These are phyloP conservation scores for Musa beccarii DNA, from an alignment of 176 grass and related monocot genomes.

Conservation along the genomic window DNA sequence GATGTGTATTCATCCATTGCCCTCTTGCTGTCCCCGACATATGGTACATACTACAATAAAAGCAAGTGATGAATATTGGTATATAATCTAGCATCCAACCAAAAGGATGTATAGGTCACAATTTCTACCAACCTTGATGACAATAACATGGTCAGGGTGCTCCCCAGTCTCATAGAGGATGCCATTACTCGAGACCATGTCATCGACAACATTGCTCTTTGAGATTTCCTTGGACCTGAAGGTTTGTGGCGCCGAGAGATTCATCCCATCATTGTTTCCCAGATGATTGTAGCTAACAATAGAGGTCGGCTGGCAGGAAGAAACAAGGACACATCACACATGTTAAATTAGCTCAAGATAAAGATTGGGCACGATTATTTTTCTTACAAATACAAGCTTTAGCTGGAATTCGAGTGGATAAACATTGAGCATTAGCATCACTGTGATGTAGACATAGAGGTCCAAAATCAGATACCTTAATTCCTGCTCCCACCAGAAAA, in stretches of 20 bases:
- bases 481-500: too few relatives aligned
- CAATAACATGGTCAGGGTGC: conserved; percentile 82
- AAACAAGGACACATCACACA: not conserved
- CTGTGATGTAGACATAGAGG: not conserved
- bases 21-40: conserved; percentile 97
- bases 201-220: conserved; percentile 92
- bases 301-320: conserved; percentile 58
- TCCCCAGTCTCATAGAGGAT: conserved; percentile 84
- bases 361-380: not conserved
- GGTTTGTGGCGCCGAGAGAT: conserved; percentile 84
- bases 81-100: not conserved
- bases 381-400: not conserved
- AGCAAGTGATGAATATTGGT: not conserved
- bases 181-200: conserved; percentile 89
- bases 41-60: conserved; percentile 69
- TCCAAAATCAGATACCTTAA: conserved; percentile 23
- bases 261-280: conserved; percentile 93
- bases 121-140: conserved; percentile 61
- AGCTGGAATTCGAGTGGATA: not conserved
- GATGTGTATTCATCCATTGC: conserved; percentile 29
- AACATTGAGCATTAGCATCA: not conserved
- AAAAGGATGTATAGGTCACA: not conserved
- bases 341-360: not conserved
- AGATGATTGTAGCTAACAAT: conserved; percentile 97
- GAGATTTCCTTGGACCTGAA: conserved; percentile 95